A percentile compares a stretch with the other conserved stretches of the same genome.
Conservation (phyloP, 202 grass and related monocot species). For the Bolboschoenoplectus hybrid region DNA sequence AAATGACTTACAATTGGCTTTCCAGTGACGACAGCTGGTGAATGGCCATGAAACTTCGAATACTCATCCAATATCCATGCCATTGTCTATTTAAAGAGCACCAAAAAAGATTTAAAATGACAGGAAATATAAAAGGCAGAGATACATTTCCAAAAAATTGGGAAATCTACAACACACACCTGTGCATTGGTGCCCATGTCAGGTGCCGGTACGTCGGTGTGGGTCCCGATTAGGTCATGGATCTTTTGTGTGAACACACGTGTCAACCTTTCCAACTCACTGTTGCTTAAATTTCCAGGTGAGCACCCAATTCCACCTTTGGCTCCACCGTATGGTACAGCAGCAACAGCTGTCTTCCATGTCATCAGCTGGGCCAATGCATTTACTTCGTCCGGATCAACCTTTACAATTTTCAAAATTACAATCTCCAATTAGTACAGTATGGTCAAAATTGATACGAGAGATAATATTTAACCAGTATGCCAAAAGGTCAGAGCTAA, state of each 20-base stretch:
- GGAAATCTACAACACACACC: conserved; percentile 39
- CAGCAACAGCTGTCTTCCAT: conserved; percentile 95
- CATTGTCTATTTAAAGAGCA: conserved; percentile 68
- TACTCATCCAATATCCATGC: conserved; percentile 98
- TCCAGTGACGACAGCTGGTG: conserved; percentile 90
- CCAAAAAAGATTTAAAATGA: conserved; percentile 25
- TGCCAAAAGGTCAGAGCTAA: conserved; percentile 3
- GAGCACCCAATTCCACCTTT: conserved; percentile 92
- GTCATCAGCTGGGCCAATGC: conserved; percentile 98
- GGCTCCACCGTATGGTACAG: conserved; percentile 91
- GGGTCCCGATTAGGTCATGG: conserved; percentile 84
- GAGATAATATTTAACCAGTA: conserved; percentile 10
- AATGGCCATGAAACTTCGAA: conserved; percentile 96
- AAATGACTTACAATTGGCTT: conserved; percentile 86
- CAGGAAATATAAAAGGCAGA: background rate
- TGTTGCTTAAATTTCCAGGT: conserved; percentile 81
- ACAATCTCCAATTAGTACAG: background rate
- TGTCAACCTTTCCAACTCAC: conserved; percentile 84
- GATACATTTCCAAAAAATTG: conserved; percentile 26
- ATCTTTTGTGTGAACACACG: conserved; percentile 98
- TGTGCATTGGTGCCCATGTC: conserved; percentile 98
- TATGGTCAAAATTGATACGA: background rate
- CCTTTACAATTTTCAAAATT: conserved; percentile 44
- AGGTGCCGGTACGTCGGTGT: conserved; percentile 87
- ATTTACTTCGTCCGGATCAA: conserved; percentile 89